Percentiles rank a stretch among this genome's conserved stretches.
Conservation (phyloP, 805 yeast species). For the Barnettozyma populi region DNA sequence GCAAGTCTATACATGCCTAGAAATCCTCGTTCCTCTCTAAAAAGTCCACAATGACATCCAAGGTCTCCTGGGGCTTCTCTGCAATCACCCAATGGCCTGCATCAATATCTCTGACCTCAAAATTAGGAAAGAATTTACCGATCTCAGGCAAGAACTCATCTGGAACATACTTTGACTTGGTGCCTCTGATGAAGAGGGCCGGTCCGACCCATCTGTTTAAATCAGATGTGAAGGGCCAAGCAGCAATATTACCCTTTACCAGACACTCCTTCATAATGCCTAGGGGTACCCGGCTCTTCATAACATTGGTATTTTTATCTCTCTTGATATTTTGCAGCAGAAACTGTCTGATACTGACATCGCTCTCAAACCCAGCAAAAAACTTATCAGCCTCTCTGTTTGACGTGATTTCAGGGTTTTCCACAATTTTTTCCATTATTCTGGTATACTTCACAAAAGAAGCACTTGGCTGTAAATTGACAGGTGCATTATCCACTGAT, state of each 20-base stretch:
- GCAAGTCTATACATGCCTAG: no score
- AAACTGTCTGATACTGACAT: conserved; percentile 64
- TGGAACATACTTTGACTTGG: conserved; percentile 68
- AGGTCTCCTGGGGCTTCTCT: conserved; percentile 77
- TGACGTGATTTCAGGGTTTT: conserved; percentile 37
- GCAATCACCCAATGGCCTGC: conserved; percentile 93
- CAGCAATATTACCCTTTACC: conserved; percentile 59
- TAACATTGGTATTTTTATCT: conserved; percentile 29
- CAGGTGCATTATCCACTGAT: conserved; percentile 88
- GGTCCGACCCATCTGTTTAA: conserved; percentile 62
- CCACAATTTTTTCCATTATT: conserved; percentile 54
- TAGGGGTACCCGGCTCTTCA: conserved; percentile 53
- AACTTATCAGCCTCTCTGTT: conserved; percentile 64
- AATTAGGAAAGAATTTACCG: conserved; percentile 73
- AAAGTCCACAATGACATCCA: conserved; percentile 56
- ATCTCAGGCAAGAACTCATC: conserved; percentile 75
- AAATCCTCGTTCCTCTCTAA: conserved; percentile 40
- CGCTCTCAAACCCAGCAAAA: conserved; percentile 57
- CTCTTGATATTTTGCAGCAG: conserved; percentile 62
- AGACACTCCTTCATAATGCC: conserved; percentile 61
- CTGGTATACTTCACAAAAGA: conserved; percentile 64
- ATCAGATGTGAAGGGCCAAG: conserved; percentile 67
- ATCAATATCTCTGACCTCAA: conserved; percentile 66
- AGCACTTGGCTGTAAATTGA: conserved; percentile 50
- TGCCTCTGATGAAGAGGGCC: conserved; percentile 73